Percentiles rank a stretch among this genome's conserved stretches.
Evolutionary conservation across 1,284 basidiomycete genomes (phyloP).

Genomic region (Vanrija sp.): DNA sequence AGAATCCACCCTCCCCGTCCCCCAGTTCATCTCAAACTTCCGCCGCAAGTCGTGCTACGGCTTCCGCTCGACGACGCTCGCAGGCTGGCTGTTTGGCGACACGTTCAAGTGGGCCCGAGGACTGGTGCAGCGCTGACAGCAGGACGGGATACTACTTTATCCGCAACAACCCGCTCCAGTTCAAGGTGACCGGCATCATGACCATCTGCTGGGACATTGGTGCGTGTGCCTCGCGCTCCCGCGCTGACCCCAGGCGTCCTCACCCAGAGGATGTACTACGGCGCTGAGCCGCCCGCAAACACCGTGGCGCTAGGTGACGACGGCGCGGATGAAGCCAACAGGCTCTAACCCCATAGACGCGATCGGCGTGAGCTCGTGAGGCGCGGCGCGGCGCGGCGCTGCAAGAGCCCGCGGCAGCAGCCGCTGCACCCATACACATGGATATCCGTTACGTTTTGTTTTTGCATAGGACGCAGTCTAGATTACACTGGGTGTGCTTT

Average conservation of each 20-base stretch:
- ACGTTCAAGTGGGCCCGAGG: constrained; percentile 45
- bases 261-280: constrained; percentile 37
- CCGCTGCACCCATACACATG: too few relatives aligned
- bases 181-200: constrained; percentile 49
- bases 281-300: constrained; percentile 19
- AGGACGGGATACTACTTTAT: constrained; percentile 51
- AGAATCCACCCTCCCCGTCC: constrained; percentile 55
- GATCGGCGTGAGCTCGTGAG: neutral
- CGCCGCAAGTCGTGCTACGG: constrained; percentile 52
- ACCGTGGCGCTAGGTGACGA: constrained; percentile 2
- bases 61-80: constrained; percentile 50
- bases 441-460: neutral
- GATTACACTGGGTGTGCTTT: too few relatives aligned
- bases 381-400: too few relatives aligned
- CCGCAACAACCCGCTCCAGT: constrained; percentile 50
- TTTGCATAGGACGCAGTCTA: constrained; percentile 5
- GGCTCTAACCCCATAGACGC: too few relatives aligned
- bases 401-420: too few relatives aligned
- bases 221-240: constrained; percentile 8
- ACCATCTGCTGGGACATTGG: constrained; percentile 46
- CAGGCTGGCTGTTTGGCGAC: constrained; percentile 50
- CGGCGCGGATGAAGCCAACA: neutral
- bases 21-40: constrained; percentile 53
- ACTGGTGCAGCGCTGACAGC: neutral
- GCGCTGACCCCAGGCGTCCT: constrained; percentile 30